phyloP scores from a whole-genome alignment of 2,329 filamentous ascomycete species.

The Chaetomium strumarium region DNA sequence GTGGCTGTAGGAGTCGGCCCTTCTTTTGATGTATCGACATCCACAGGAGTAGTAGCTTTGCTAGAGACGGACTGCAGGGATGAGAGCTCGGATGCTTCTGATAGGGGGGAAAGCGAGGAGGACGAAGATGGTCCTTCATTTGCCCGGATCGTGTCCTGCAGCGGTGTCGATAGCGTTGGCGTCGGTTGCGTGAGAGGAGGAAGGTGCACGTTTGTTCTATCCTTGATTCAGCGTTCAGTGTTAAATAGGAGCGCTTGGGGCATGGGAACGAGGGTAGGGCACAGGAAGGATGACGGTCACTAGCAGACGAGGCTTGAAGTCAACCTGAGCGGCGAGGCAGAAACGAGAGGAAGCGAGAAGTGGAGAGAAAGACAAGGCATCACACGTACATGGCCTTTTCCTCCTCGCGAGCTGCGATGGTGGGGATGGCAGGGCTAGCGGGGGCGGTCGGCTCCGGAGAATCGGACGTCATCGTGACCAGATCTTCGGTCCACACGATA shows the following conservation, averaged over 20 bases:
- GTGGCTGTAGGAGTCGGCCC: conserved; percentile 15
- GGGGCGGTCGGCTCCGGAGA: conserved; percentile 19
- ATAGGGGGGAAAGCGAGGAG: conserved; percentile 46
- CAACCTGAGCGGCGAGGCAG: background rate
- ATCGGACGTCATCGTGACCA: conserved; percentile 33
- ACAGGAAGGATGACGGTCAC: background rate
- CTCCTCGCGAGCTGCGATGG: background rate
- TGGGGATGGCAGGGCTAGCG: conserved; percentile 1
- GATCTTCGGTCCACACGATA: conserved; percentile 40
- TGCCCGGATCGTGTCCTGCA: background rate
- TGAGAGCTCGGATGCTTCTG: conserved; percentile 45
- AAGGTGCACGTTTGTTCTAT: background rate
- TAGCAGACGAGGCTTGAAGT: background rate
- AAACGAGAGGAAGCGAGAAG: background rate
- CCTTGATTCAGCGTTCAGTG: background rate
- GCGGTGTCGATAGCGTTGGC: background rate
- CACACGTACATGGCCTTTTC: conserved; percentile 21
- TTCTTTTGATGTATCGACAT: conserved; percentile 37
- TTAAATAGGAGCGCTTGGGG: background rate
- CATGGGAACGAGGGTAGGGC: background rate
- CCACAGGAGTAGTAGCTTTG: conserved; percentile 57
- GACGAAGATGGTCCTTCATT: conserved; percentile 34
- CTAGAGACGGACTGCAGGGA: conserved; percentile 52
- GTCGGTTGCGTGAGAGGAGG: background rate
- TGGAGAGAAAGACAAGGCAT: background rate